Conservation (phyloP, 1,139 yeast genomes). For the Blastobotrys apis region DNA sequence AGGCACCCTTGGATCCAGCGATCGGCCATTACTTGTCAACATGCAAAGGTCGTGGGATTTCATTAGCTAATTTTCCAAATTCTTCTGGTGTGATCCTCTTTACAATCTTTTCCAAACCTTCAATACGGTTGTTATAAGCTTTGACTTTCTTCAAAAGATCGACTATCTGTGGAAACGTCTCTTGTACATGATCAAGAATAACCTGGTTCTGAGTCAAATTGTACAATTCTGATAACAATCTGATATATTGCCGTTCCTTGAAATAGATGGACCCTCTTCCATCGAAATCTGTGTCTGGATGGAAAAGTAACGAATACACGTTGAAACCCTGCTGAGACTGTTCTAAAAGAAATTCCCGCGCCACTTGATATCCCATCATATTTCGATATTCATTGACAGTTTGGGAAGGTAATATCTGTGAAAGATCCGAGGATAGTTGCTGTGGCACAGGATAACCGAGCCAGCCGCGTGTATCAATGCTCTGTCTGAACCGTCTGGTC, state of each 20-base stretch:
- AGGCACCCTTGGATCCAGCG: no score
- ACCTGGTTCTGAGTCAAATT: neutral
- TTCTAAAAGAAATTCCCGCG: neutral
- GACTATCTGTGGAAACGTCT: neutral
- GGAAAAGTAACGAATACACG: no score
- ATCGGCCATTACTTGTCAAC: no score
- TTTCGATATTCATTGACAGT: neutral
- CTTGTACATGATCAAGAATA: neutral
- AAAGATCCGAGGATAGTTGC: neutral
- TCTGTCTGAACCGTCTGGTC: no score
- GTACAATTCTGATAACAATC: slow-evolving; percentile 3
- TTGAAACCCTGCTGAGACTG: no score
- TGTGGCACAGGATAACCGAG: neutral
- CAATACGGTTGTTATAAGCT: no score
- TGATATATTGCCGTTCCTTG: neutral
- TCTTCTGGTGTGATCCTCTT: no score
- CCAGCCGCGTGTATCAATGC: no score
- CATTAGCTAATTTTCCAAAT: no score
- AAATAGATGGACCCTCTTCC: neutral
- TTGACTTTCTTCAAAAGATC: neutral
- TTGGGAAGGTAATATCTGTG: neutral
- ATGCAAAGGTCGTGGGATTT: no score
- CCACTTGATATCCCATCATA: slow-evolving; percentile 9
- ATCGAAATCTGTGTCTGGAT: neutral
- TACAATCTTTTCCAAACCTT: no score